Percentiles rank a stretch among this genome's conserved stretches.
Evolutionary conservation across 2,329 filamentous ascomycete genomes (phyloP).

Genomic region (Pseudogymnoascus sp.): DNA sequence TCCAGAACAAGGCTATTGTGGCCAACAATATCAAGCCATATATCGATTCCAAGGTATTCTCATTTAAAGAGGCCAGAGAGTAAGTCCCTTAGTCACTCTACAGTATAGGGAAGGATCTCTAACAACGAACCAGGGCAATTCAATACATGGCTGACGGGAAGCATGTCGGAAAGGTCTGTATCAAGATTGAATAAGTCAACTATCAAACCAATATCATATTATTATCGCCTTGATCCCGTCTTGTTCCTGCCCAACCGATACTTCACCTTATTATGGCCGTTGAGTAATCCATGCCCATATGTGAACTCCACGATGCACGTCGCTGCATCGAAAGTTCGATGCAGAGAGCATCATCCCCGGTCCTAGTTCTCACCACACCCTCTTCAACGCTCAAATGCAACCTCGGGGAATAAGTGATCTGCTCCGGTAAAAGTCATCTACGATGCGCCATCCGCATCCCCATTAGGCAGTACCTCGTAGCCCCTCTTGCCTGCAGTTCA

Average conservation of each 20-base stretch:
- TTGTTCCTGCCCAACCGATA: not conserved
- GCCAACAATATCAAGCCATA: constrained; percentile 39
- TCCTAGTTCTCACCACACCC: not conserved
- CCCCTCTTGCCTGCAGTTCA: not conserved
- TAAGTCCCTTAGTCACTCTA: constrained; percentile 16
- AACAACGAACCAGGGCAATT: constrained; percentile 31
- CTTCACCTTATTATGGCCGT: not conserved
- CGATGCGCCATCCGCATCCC: not conserved
- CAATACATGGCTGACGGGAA: constrained; percentile 44
- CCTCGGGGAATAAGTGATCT: constrained; percentile 1
- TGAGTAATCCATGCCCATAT: not conserved
- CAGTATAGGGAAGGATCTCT: not conserved
- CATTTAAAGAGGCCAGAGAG: constrained; percentile 37
- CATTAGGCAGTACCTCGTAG: not conserved
- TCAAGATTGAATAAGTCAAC: constrained; percentile 27
- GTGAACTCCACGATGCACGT: constrained; percentile 3
- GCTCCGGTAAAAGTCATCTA: constrained; percentile 5
- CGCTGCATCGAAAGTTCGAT: constrained; percentile 7
- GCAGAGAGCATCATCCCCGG: not conserved
- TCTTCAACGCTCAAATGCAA: not conserved
- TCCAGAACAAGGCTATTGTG: constrained; percentile 38
- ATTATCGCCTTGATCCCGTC: not conserved
- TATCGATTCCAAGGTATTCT: constrained; percentile 39
- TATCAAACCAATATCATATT: not conserved
- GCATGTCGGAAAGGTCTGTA: constrained; percentile 41